These are phyloP conservation scores for Fragaria vesca DNA, from an alignment of 306 rosid genomes.

Conservation along the genomic window DNA sequence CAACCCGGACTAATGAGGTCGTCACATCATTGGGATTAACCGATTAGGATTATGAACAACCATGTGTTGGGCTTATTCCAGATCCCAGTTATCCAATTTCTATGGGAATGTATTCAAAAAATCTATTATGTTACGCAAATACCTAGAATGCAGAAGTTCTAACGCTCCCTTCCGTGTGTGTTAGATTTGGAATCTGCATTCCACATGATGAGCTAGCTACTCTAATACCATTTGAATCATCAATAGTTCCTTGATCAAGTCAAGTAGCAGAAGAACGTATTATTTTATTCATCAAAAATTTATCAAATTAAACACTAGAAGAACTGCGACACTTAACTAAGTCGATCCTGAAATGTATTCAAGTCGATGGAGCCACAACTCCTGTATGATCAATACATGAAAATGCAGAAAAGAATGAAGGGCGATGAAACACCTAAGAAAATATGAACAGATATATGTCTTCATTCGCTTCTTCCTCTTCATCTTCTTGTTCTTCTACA, in stretches of 20 bases:
- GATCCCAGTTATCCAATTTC: neutral
- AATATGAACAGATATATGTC: too few species aligned
- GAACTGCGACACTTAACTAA: neutral
- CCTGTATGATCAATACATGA: neutral
- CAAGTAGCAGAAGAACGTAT: neutral
- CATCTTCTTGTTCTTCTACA: neutral
- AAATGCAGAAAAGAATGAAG: neutral
- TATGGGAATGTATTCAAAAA: too few species aligned
- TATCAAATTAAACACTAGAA: neutral
- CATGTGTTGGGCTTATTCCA: neutral
- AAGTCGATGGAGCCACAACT: neutral
- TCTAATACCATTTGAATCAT: too few species aligned
- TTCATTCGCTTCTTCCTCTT: neutral
- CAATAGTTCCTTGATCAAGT: neutral
- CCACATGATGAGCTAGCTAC: neutral
- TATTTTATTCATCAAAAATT: neutral
- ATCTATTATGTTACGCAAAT: neutral
- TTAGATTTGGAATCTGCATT: neutral
- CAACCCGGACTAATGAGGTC: too few species aligned
- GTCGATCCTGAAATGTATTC: neutral
- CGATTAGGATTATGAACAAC: neutral
- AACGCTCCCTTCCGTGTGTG: neutral
- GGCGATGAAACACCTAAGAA: neutral
- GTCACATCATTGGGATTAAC: too few species aligned
- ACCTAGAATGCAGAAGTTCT: neutral